Base-by-base conservation (phyloP, 2,329 filamentous ascomycete genomes). In the Zasmidium cellare region DNA sequence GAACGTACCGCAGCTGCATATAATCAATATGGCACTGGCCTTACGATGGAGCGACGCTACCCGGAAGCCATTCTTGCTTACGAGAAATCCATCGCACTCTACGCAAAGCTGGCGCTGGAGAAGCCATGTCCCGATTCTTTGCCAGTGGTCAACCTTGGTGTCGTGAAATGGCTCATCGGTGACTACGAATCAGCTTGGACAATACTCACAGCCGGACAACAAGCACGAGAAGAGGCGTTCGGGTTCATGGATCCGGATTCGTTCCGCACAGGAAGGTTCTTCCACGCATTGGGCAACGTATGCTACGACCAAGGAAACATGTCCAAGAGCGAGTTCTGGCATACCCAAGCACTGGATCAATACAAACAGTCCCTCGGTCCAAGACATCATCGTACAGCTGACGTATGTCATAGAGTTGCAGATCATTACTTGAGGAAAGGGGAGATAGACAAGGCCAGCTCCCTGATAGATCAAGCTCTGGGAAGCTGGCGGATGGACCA, bases 201-300 rank as follows among this genome's bases (percentile, higher is more conserved):
- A n/a, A 24, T 58, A 22, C 51, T 58, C 9, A 28, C 51, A 7
- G 7, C 18, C 1, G 48, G 56, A 1, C 25, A 9, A 9, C 46
- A 55, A 5, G 38, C 35, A 1, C 52, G 56, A 18, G 46, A 58
- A 18, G 51, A 51, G 9, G 51, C 35, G 1, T 58, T 51, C n/a
- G 56, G 56, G 2, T 41, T 28, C 19, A 18, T 23, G 9, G 56
- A 58, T 35, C 19, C 1, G 9, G 38, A 31, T 1, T 58, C 56
- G 1, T 58, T 58, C 31, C 51, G 58, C 1, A 60, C 50, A 0
- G 58, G 58, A 9, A 46, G 55, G 6, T 51, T 61, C 31, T 51
- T 23, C 9, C 58, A 61, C n/a, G 19, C 45, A 3, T n/a, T 58
- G 3, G 58, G 58, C 16, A 61, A 61, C 19, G 55, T 58, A 11